These are phyloP conservation scores for Neurospora hispaniola DNA, from an alignment of 495 filamentous ascomycete genomes.

Conservation along the genomic window DNA sequence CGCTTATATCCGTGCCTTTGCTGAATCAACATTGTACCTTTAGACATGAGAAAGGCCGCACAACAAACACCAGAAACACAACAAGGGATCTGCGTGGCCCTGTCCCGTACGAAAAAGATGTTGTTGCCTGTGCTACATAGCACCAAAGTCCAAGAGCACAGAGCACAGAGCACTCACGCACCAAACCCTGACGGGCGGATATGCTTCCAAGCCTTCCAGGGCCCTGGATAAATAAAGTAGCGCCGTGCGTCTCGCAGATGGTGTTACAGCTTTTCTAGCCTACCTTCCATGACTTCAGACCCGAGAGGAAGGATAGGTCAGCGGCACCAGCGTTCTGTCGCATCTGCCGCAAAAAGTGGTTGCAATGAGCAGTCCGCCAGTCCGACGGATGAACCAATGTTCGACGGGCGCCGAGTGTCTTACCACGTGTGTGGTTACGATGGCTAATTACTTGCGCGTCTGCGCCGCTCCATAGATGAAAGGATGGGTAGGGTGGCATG, in stretches of 20 bases:
- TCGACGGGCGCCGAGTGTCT: not conserved
- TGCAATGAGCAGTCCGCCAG: not conserved
- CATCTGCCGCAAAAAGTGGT: not conserved
- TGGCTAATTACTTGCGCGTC: not conserved
- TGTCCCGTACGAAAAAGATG: not conserved
- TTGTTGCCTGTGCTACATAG: not conserved
- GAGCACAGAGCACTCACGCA: not conserved
- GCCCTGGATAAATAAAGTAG: not conserved
- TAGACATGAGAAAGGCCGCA: not conserved
- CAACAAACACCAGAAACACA: not conserved
- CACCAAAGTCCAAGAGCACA: not conserved
- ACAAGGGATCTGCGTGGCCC: not conserved
- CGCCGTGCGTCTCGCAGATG: not conserved
- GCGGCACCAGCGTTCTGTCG: not conserved
- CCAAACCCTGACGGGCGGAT: not conserved
- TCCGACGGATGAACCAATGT: not conserved
- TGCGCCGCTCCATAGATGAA: not conserved
- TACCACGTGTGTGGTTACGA: not conserved
- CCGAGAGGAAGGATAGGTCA: not conserved
- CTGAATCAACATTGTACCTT: not conserved
- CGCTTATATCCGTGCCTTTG: not conserved
- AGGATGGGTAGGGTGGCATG: not conserved
- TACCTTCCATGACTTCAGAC: not conserved
- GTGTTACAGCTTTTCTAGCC: not conserved
- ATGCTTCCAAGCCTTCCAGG: not conserved